Evolutionary conservation across 1,284 basidiomycete species (phyloP).

Genomic region (Coriolopsis trogii): DNA sequence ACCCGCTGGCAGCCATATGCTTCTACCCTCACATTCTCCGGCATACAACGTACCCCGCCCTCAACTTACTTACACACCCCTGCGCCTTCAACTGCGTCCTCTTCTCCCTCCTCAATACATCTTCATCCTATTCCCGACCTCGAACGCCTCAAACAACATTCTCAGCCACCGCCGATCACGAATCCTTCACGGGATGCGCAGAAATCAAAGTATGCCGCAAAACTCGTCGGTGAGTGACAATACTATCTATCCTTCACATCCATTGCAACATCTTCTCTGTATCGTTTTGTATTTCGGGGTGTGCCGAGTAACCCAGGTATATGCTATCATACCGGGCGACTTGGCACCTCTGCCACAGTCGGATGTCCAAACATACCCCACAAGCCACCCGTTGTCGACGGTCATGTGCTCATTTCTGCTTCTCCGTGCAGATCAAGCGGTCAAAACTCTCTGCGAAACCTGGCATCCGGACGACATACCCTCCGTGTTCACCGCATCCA

Average conservation of each 20-base stretch:
- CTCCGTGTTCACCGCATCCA: slow-evolving; percentile 44
- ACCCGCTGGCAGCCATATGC: slow-evolving; percentile 78
- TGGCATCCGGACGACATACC: slow-evolving; percentile 78
- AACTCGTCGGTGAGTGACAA: slow-evolving; percentile 64
- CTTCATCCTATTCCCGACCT: slow-evolving; percentile 39
- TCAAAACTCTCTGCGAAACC: slow-evolving; percentile 72
- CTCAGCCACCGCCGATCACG: slow-evolving; percentile 37
- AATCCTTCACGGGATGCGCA: slow-evolving; percentile 45
- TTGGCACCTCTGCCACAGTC: slow-evolving; percentile 5
- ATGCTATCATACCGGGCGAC: slow-evolving; percentile 2
- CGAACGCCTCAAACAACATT: slow-evolving; percentile 38
- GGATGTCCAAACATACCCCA: slow-evolving; percentile 7
- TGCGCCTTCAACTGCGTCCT: slow-evolving; percentile 54
- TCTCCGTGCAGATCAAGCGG: slow-evolving; percentile 63
- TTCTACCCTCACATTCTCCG: slow-evolving; percentile 36
- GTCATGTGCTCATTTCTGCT: slow-evolving; percentile 2
- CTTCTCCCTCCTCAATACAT: slow-evolving; percentile 39
- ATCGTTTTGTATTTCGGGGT: slow-evolving; percentile 6
- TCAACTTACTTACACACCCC: slow-evolving; percentile 62
- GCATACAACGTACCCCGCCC: slow-evolving; percentile 40
- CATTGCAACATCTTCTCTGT: slow-evolving; percentile 1
- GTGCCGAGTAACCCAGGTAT: slow-evolving; percentile 3
- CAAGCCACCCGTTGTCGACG: slow-evolving; percentile 24
- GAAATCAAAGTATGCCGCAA: slow-evolving; percentile 65
- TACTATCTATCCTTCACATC: background rate